Conservation (phyloP, 805 yeast genomes). For the Pachysolen tannophilus region DNA sequence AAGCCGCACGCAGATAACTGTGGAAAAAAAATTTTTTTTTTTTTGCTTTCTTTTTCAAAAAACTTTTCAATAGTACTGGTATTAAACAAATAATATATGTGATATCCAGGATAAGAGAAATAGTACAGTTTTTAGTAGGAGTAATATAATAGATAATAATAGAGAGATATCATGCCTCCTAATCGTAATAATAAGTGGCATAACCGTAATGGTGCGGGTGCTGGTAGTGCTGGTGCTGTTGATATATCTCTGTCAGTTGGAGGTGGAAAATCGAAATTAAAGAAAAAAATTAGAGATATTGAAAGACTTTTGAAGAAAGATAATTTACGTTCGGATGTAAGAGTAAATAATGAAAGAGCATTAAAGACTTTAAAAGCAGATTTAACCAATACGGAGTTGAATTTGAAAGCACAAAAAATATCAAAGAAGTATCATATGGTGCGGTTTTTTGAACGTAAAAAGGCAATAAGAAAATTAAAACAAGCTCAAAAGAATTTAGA, state of each 20-base stretch:
- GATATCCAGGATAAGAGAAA: too few species aligned
- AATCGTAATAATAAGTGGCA: too few species aligned
- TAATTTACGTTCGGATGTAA: conserved; percentile 45
- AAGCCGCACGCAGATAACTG: too few species aligned
- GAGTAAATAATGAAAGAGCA: conserved; percentile 38
- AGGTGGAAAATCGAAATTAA: conserved; percentile 43
- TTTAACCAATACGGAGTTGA: conserved; percentile 30
- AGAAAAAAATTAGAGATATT: conserved; percentile 81
- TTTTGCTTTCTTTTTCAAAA: too few species aligned
- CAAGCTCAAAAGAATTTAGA: conserved; percentile 32
- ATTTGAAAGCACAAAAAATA: conserved; percentile 31
- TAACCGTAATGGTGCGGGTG: too few species aligned
- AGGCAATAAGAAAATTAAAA: conserved; percentile 67
- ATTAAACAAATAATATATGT: too few species aligned
- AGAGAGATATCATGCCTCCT: too few species aligned
- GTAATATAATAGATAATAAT: too few species aligned
- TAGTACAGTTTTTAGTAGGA: too few species aligned
- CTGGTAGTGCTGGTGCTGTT: neutral
- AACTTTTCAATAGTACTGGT: too few species aligned
- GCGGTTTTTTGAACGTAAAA: conserved; percentile 82
- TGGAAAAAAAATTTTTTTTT: too few species aligned
- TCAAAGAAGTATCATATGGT: conserved; percentile 86
- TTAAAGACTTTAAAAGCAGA: conserved; percentile 40
- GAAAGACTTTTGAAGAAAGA: conserved; percentile 58
- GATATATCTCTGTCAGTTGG: neutral